Percentiles rank a stretch among this genome's conserved stretches.
phyloP scores from a whole-genome alignment of 1,284 basidiomycete genomes.

The Marasmius oreades region DNA sequence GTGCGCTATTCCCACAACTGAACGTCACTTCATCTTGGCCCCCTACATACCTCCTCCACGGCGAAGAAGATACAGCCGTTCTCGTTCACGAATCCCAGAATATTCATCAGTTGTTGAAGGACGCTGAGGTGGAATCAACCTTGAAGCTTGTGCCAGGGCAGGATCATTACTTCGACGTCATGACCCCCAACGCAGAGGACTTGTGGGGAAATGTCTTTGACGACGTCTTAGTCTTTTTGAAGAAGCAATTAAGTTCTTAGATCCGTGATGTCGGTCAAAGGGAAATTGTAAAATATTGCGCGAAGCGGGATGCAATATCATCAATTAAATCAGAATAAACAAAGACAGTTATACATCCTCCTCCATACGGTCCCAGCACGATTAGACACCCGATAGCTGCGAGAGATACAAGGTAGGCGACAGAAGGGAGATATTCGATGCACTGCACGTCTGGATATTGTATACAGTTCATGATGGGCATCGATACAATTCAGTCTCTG shows the following conservation, averaged over 20 bases:
- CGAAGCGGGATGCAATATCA: no score
- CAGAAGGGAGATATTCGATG: slow-evolving; percentile 19
- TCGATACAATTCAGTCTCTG: neutral
- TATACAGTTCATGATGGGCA: neutral
- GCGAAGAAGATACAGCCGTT: slow-evolving; percentile 12
- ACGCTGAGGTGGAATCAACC: slow-evolving; percentile 4
- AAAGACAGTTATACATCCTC: no score
- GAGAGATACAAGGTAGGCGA: slow-evolving; percentile 40
- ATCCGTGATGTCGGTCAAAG: neutral
- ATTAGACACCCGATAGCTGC: slow-evolving; percentile 40
- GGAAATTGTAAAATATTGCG: no score
- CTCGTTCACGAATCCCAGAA: slow-evolving; percentile 11
- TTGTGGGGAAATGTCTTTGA: slow-evolving; percentile 3
- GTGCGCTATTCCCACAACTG: slow-evolving; percentile 59
- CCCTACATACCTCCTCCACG: slow-evolving; percentile 34
- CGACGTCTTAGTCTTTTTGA: slow-evolving; percentile 4
- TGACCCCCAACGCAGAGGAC: slow-evolving; percentile 8
- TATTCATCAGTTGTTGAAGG: slow-evolving; percentile 11
- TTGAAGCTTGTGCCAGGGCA: slow-evolving; percentile 10
- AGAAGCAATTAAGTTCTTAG: neutral
- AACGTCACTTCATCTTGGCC: slow-evolving; percentile 35
- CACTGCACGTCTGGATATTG: slow-evolving; percentile 11
- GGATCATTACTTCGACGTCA: slow-evolving; percentile 14
- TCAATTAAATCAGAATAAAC: no score
- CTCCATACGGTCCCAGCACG: no score